Conservation (phyloP, 2,329 filamentous ascomycete species). For the Diaporthe longicolla region DNA sequence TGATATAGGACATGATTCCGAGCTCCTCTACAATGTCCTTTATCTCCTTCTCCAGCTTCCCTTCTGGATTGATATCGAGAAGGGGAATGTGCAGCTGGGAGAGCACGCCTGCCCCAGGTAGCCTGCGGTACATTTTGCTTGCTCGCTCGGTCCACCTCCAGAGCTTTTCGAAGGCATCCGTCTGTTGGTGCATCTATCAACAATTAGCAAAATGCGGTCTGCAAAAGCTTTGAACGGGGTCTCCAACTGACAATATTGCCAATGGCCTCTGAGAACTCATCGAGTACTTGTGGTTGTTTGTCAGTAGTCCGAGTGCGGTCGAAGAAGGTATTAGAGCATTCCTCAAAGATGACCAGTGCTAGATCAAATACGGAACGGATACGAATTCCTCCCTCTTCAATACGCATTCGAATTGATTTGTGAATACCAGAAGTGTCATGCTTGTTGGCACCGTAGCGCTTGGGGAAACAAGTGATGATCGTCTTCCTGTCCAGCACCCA, state of each 20-base stretch:
- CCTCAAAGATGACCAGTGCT: neutral
- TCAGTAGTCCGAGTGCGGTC: neutral
- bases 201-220: neutral
- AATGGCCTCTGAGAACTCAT: slow-evolving; percentile 6
- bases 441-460: slow-evolving; percentile 1
- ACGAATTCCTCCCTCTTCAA: neutral
- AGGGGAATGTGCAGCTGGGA: slow-evolving; percentile 6
- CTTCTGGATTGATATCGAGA: neutral
- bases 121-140: neutral
- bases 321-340: slow-evolving; percentile 6
- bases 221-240: neutral
- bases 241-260: neutral
- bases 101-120: neutral
- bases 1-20: neutral
- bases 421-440: neutral
- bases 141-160: slow-evolving; percentile 19
- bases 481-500: neutral
- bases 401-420: neutral
- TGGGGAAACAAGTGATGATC: neutral
- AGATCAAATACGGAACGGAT: neutral
- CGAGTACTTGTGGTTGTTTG: neutral
- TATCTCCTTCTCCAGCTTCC: neutral
- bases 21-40: neutral
- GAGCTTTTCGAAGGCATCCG: neutral
- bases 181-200: neutral